Percentiles rank a stretch among this genome's conserved stretches.
Evolutionary conservation across 352 stramenopile genomes (phyloP).

Genomic region (Phytophthora megakarya): DNA sequence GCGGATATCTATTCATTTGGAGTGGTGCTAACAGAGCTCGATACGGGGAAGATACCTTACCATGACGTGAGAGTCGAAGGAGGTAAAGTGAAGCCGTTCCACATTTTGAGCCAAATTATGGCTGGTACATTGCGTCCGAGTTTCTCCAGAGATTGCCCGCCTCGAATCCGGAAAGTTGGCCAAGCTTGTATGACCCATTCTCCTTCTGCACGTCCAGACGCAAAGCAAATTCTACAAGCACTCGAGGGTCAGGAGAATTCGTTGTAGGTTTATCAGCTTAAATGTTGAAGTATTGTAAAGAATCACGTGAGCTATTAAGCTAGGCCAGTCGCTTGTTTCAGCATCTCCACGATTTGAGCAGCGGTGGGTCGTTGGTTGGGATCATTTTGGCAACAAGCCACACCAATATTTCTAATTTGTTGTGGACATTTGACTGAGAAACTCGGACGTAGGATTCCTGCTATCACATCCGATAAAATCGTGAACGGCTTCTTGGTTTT

Average conservation of each 20-base stretch:
- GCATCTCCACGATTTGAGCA: constrained; percentile 4
- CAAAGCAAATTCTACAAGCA: neutral
- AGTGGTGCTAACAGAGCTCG: constrained; percentile 51
- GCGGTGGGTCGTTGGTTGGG: constrained; percentile 34
- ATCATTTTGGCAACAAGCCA: constrained; percentile 47
- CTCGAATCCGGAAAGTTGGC: constrained; percentile 21
- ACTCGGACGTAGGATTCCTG: constrained; percentile 39
- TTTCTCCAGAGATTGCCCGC: constrained; percentile 46
- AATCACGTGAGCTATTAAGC: neutral
- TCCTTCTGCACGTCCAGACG: neutral
- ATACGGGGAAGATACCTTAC: constrained; percentile 40
- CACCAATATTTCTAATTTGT: constrained; percentile 34
- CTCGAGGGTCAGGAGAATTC: constrained; percentile 2
- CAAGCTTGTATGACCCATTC: constrained; percentile 26
- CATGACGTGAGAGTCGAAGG: constrained; percentile 15
- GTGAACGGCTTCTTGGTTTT: constrained; percentile 38
- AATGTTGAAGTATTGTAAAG: neutral
- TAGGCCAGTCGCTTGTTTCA: neutral
- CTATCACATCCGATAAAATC: constrained; percentile 40
- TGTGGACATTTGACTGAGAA: constrained; percentile 43
- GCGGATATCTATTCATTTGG: constrained; percentile 71
- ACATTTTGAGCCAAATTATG: constrained; percentile 48
- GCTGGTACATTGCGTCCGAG: constrained; percentile 43
- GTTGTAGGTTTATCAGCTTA: no score
- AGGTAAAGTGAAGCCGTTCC: constrained; percentile 29